phyloP scores from a whole-genome alignment of 306 rosid species.

The Sicyos edulis region DNA sequence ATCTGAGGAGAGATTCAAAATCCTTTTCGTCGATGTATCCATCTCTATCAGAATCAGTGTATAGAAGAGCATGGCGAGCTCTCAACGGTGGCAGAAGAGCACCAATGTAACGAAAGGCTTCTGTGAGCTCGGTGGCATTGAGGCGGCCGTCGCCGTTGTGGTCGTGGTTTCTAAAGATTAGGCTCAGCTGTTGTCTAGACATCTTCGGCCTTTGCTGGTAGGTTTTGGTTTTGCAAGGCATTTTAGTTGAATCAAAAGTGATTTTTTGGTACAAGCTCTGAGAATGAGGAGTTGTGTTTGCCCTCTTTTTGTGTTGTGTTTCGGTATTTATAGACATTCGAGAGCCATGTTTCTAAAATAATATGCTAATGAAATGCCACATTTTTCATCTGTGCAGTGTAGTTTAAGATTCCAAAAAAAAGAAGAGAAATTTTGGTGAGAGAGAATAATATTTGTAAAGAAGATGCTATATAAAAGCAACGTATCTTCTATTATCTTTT shows the following conservation, averaged over 20 bases:
- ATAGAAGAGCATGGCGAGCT: neutral
- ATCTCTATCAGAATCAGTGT: constrained; percentile 26
- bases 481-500: no score
- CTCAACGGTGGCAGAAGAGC: neutral
- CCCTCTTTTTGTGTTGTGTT: neutral
- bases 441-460: no score
- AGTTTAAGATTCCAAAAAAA: no score
- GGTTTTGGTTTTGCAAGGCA: neutral
- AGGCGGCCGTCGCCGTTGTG: constrained; percentile 14
- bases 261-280: no score
- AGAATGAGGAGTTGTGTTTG: neutral
- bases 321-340: no score
- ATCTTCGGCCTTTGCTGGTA: neutral
- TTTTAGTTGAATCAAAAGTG: neutral
- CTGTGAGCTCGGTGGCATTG: neutral
- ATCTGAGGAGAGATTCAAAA: constrained; percentile 16
- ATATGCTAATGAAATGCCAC: neutral
- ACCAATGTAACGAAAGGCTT: constrained; percentile 16
- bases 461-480: no score
- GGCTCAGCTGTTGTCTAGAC: neutral
- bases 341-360: neutral
- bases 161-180: constrained; percentile 14
- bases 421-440: no score
- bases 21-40: constrained; percentile 24
- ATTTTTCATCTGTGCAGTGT: no score